A percentile compares a stretch with the other conserved stretches of the same genome.
Conservation (phyloP, 805 yeast genomes). For the Yamadazyma endophytica region DNA sequence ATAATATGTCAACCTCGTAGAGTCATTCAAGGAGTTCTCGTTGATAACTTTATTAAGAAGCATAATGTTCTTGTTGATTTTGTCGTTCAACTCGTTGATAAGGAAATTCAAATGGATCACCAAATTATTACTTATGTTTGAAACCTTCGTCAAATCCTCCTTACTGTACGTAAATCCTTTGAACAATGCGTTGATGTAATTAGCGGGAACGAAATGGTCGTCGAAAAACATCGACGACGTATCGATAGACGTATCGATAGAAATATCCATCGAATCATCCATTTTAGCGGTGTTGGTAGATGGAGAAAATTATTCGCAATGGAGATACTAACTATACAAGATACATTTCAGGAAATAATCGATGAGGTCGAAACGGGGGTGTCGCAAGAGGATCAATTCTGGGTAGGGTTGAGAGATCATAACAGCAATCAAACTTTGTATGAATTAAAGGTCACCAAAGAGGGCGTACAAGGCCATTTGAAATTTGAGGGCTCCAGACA, state of each 20-base stretch:
- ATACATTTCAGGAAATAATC: slow-evolving; percentile 41
- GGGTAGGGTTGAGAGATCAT: slow-evolving; percentile 34
- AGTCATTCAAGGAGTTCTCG: slow-evolving; percentile 18
- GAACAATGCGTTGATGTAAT: slow-evolving; percentile 61
- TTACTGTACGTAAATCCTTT: slow-evolving; percentile 20
- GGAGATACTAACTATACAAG: slow-evolving; percentile 37
- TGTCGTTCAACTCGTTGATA: slow-evolving; percentile 47
- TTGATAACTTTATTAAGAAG: slow-evolving; percentile 34
- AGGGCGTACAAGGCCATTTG: not conserved
- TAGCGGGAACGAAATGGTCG: slow-evolving; percentile 58
- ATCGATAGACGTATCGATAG: slow-evolving; percentile 16
- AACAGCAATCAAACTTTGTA: slow-evolving; percentile 11
- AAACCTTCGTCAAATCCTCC: slow-evolving; percentile 31
- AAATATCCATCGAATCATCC: slow-evolving; percentile 1
- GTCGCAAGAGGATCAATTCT: slow-evolving; percentile 30
- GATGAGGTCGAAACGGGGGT: slow-evolving; percentile 27
- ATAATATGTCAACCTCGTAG: slow-evolving; percentile 63
- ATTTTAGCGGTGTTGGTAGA: not conserved
- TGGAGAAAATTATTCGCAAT: slow-evolving; percentile 10
- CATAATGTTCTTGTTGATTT: slow-evolving; percentile 45
- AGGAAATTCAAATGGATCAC: slow-evolving; percentile 60
- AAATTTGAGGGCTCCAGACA: not conserved
- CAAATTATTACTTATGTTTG: slow-evolving; percentile 46
- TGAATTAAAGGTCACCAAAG: slow-evolving; percentile 1
- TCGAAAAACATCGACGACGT: slow-evolving; percentile 67